A percentile compares a stretch with the other conserved stretches of the same genome.
phyloP scores from a whole-genome alignment of 2,329 filamentous ascomycete species.

The Magnaporthales sp. region DNA sequence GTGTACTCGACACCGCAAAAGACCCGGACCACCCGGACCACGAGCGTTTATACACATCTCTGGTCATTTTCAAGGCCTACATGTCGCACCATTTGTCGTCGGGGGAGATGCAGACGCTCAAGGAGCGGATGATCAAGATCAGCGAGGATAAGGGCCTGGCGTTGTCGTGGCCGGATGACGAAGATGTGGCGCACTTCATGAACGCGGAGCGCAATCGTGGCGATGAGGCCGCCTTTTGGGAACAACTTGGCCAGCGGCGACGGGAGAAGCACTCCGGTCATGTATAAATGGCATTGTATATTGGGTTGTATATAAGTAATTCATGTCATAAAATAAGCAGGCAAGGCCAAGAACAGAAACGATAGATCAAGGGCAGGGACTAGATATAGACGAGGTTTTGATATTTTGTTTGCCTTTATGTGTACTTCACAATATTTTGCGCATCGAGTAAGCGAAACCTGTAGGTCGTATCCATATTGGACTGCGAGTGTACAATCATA shows the following conservation, averaged over 20 bases:
- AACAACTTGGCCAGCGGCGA: background rate
- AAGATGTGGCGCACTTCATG: background rate
- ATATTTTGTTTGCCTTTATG: background rate
- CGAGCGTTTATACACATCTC: constrained; percentile 17
- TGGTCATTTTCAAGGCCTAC: constrained; percentile 35
- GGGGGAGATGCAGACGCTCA: constrained; percentile 21
- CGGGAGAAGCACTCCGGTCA: background rate
- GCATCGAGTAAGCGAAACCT: no score
- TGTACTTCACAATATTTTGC: no score
- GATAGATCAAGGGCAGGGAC: background rate
- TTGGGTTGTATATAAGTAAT: background rate
- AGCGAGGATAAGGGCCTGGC: constrained; percentile 13
- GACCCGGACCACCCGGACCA: constrained; percentile 24
- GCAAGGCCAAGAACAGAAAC: background rate
- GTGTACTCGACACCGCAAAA: constrained; percentile 26
- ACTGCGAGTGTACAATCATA: no score
- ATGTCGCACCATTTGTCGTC: constrained; percentile 31
- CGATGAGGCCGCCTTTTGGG: background rate
- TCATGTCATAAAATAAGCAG: background rate
- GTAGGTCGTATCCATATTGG: no score
- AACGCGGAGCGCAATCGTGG: background rate
- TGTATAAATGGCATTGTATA: background rate
- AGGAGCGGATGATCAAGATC: constrained; percentile 17
- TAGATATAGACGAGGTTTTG: background rate
- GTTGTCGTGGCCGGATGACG: constrained; percentile 25